Percentiles rank a stretch among this genome's conserved stretches.
phyloP scores from a whole-genome alignment of 148 eudicot species.

The Rhododendron vialii region DNA sequence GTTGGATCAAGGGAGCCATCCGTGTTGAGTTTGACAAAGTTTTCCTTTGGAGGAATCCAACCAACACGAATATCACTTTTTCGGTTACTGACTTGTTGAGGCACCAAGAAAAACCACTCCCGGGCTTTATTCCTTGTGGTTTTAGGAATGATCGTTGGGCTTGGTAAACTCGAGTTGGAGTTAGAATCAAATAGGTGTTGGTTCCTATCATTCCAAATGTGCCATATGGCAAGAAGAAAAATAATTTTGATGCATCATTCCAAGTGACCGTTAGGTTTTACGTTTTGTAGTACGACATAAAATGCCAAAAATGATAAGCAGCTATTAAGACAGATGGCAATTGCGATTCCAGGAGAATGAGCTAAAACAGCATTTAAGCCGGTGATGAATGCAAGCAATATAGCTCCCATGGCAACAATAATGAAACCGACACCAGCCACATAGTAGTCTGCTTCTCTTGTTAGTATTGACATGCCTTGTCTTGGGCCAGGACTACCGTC shows the following conservation, averaged over 20 bases:
- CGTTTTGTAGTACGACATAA: background rate
- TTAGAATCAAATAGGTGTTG: too few species aligned
- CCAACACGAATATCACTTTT: too few species aligned
- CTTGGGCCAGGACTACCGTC: background rate
- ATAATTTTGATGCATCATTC: background rate
- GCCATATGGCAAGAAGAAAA: too few species aligned
- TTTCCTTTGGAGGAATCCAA: too few species aligned
- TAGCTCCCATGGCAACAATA: background rate
- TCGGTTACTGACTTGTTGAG: too few species aligned
- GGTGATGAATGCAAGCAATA: background rate
- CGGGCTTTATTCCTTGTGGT: too few species aligned
- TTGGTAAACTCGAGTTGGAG: too few species aligned
- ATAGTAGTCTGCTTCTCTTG: background rate
- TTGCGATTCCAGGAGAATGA: background rate
- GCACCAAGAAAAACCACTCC: too few species aligned
- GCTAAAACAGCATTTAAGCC: background rate
- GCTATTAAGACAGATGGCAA: background rate
- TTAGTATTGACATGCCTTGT: background rate
- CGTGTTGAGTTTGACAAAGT: too few species aligned
- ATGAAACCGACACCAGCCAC: accelerated
- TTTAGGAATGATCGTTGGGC: too few species aligned
- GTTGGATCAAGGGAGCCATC: too few species aligned
- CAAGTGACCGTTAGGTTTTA: background rate
- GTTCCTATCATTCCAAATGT: too few species aligned
- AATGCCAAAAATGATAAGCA: background rate